These are phyloP conservation scores for Sporormia fimetaria DNA, from an alignment of 495 filamentous ascomycete species.

Conservation along the genomic window DNA sequence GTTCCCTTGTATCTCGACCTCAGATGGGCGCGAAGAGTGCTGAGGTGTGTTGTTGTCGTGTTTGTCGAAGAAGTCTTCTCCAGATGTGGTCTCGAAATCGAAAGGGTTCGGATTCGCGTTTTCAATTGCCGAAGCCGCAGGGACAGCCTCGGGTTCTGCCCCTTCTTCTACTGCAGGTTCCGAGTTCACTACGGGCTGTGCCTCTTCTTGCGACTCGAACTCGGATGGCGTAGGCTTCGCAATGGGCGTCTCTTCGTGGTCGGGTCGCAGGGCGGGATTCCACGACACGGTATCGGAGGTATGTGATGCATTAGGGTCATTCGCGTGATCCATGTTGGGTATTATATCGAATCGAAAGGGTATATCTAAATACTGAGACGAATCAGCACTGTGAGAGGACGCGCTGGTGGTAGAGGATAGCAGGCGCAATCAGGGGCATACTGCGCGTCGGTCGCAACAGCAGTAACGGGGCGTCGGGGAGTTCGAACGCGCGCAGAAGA, in stretches of 20 bases:
- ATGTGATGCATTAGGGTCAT: conserved; percentile 10
- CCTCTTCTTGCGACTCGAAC: conserved; percentile 1
- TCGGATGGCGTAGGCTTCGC: background rate
- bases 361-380: conserved; percentile 21
- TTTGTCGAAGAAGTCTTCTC: conserved; percentile 33
- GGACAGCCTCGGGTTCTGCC: conserved; percentile 3
- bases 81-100: conserved; percentile 9
- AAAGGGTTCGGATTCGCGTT: conserved; percentile 7
- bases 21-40: background rate
- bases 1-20: conserved; percentile 3
- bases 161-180: background rate
- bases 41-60: conserved; percentile 4
- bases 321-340: conserved; percentile 27
- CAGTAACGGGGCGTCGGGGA: no score
- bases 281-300: conserved; percentile 10
- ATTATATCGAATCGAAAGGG: conserved; percentile 20
- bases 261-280: conserved; percentile 27
- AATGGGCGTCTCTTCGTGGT: conserved; percentile 2
- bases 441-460: no score
- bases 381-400: conserved; percentile 14
- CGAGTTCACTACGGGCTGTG: background rate
- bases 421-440: no score
- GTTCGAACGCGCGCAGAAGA: no score
- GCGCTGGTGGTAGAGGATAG: conserved; percentile 1
- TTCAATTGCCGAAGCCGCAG: conserved; percentile 1